Conservation (phyloP, 179 eudicot species). For the Amaranthus tricolor region DNA sequence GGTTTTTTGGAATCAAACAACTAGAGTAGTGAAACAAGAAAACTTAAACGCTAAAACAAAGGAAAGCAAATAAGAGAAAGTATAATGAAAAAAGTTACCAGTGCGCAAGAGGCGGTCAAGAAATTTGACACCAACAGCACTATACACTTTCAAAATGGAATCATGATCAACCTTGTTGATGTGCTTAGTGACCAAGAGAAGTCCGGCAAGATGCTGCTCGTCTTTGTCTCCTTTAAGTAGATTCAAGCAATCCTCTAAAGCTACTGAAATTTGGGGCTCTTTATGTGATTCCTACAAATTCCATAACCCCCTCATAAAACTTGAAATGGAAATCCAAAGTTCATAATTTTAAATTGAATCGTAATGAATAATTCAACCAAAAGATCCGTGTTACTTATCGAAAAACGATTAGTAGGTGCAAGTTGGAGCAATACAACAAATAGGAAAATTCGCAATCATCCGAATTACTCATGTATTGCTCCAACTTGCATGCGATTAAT, state of each 20-base stretch:
- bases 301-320: too few relatives aligned
- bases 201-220: conserved; percentile 87
- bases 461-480: too few relatives aligned
- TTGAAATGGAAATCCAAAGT: too few relatives aligned
- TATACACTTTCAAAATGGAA: conserved; percentile 56
- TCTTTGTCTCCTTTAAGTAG: conserved; percentile 68
- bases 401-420: too few relatives aligned
- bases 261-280: not conserved
- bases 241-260: conserved; percentile 65
- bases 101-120: conserved; percentile 79
- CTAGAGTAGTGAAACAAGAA: not conserved
- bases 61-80: not conserved
- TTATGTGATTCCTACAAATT: conserved; percentile 7
- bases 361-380: too few relatives aligned
- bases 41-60: not conserved
- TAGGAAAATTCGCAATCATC: too few relatives aligned
- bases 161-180: conserved; percentile 53
- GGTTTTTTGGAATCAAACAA: not conserved
- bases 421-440: too few relatives aligned
- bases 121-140: conserved; percentile 57
- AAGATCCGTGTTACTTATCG: too few relatives aligned
- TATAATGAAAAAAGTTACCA: conserved; percentile 32
- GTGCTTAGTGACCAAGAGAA: conserved; percentile 65
- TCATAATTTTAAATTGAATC: too few relatives aligned
- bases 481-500: too few relatives aligned